Conservation (phyloP, 495 filamentous ascomycete species). For the Xylaria nigripes region DNA sequence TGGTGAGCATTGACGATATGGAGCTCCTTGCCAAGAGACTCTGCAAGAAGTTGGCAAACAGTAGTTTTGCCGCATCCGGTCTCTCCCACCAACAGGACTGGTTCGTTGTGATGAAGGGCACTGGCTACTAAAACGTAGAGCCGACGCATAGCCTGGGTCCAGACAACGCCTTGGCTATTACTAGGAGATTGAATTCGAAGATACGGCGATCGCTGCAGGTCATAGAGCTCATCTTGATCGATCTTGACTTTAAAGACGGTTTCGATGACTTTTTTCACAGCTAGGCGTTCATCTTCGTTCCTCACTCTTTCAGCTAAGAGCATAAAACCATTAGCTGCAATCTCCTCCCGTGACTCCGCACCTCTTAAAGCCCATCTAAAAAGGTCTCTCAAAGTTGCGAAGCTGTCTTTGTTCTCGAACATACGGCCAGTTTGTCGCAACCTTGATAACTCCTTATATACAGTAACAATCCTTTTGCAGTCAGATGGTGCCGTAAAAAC, state of each 20-base stretch:
- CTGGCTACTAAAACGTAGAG: constrained; percentile 77
- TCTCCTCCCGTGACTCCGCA: constrained; percentile 75
- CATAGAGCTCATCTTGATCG: constrained; percentile 65
- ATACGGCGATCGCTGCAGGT: constrained; percentile 43
- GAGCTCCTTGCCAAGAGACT: constrained; percentile 63
- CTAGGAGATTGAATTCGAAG: constrained; percentile 35
- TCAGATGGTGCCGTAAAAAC: constrained; percentile 83
- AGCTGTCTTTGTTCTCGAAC: constrained; percentile 96
- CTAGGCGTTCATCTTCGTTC: constrained; percentile 75
- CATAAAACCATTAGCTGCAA: constrained; percentile 92
- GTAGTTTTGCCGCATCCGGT: constrained; percentile 98
- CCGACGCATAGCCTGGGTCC: constrained; percentile 90
- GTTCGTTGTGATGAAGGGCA: constrained; percentile 85
- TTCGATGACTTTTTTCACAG: constrained; percentile 84
- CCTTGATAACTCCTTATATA: constrained; percentile 83
- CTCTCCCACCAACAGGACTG: constrained; percentile 87
- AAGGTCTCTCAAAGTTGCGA: constrained; percentile 91
- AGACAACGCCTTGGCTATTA: constrained; percentile 61
- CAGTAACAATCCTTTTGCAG: constrained; percentile 80
- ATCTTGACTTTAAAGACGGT: constrained; percentile 83
- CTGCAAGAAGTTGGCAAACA: constrained; percentile 84
- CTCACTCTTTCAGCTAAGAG: constrained; percentile 88
- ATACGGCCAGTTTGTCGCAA: constrained; percentile 81
- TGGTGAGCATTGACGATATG: constrained; percentile 95
- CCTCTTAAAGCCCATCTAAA: constrained; percentile 92